Evolutionary conservation across 805 yeast genomes (phyloP).

Genomic region (Candida insectalens): DNA sequence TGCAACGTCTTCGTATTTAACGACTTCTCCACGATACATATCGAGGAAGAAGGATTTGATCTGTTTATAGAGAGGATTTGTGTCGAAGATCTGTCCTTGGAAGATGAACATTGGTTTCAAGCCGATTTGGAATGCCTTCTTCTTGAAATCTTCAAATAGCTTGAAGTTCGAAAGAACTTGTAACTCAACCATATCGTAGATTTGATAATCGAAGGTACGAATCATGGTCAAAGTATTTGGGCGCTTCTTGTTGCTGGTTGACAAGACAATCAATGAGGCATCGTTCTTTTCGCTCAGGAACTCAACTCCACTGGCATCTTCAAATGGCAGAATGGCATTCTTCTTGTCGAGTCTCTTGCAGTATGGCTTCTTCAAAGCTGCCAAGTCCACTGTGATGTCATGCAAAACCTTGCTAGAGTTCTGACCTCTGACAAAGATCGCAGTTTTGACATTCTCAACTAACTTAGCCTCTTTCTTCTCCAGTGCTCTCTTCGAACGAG

Average conservation of each 20-base stretch:
- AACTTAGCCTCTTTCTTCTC: slow-evolving; percentile 83
- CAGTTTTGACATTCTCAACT: slow-evolving; percentile 82
- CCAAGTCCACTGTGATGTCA: slow-evolving; percentile 80
- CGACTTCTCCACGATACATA: slow-evolving; percentile 78
- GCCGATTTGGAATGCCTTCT: slow-evolving; percentile 75
- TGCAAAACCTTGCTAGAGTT: slow-evolving; percentile 72
- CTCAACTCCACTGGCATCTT: slow-evolving; percentile 76
- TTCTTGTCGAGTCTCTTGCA: slow-evolving; percentile 80
- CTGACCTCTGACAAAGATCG: slow-evolving; percentile 85
- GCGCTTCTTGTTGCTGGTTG: slow-evolving; percentile 80
- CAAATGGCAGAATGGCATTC: slow-evolving; percentile 88
- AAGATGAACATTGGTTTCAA: slow-evolving; percentile 90
- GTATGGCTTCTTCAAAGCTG: slow-evolving; percentile 86
- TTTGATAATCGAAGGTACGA: slow-evolving; percentile 81
- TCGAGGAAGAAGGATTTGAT: slow-evolving; percentile 84
- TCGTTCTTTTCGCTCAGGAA: slow-evolving; percentile 95
- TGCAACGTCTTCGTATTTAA: slow-evolving; percentile 82
- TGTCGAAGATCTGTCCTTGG: slow-evolving; percentile 86
- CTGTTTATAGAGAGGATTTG: slow-evolving; percentile 78
- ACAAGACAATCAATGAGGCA: slow-evolving; percentile 69
- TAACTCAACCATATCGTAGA: slow-evolving; percentile 92
- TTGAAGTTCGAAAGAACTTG: slow-evolving; percentile 60
- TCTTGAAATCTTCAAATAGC: slow-evolving; percentile 70
- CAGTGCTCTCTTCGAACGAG: slow-evolving; percentile 89
- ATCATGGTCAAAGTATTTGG: slow-evolving; percentile 84